Base-by-base conservation (phyloP, 176 grass and related monocot genomes). In the Tillandsia fasciculata region DNA sequence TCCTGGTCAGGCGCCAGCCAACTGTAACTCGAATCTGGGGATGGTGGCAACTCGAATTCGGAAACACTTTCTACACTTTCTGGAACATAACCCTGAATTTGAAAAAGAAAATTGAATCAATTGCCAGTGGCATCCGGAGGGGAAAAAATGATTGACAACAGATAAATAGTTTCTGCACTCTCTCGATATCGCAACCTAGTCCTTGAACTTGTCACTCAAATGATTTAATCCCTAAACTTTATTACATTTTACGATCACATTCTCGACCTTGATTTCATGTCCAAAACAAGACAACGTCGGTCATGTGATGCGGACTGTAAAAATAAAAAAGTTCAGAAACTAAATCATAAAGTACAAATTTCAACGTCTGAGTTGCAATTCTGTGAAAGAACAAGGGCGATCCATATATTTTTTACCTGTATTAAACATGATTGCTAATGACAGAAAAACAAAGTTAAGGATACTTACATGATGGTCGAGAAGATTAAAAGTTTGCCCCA, bases 401-500 rank as follows among this genome's bases (percentile, higher is more conserved):
- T 13, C 8, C 24, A 57, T 53, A 69, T 53, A 7, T 53, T 74
- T 66, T n/a, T 77, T 59, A 50, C 23, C 42, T 6, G 1, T 7
- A 8, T 42, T 42, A 28, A 53, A 61, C 17, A 9, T 10, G 48
- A 9, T 20, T 67, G 64, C 11, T 42, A 42, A 12, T 9, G 26
- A 67, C 33, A 42, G 4, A 42, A 42, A 42, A 42, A 42, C 33
- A 52, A 22, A 72, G 48, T 48, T 72, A 26, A 66, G 47, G 72
- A 76, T 74, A 83, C 94, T 88, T 80, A 99, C 94, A 79, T 90
- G 85, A 73, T 93, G 88, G 79, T 99, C 94, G 73, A 99, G 87
- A 83, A 99, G 84, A 86, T 99, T 99, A 66, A 83, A 82, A 33
- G 67, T 74, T 9, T 93, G 79, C 48, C 94, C 94, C 68, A 66